A percentile compares a stretch with the other conserved stretches of the same genome.
phyloP scores from a whole-genome alignment of 2,329 filamentous ascomycete species.

The Didymella glomerata region DNA sequence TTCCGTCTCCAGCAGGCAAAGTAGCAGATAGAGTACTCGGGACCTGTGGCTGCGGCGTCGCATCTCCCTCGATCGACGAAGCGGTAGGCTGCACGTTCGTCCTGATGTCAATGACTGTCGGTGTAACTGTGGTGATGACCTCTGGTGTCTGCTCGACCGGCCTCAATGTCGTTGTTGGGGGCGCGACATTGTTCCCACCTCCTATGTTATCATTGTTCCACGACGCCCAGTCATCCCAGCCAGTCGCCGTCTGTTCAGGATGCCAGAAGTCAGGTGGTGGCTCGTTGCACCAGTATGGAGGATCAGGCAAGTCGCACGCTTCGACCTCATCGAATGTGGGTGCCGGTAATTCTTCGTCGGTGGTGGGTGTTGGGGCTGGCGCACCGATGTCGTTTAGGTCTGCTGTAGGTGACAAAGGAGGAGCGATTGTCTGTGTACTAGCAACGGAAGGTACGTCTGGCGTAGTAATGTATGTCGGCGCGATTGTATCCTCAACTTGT shows the following conservation, averaged over 20 bases:
- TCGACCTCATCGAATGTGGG: slow-evolving; percentile 7
- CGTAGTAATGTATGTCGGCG: neutral
- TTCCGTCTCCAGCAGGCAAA: neutral
- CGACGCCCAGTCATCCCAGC: slow-evolving; percentile 23
- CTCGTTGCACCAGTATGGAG: slow-evolving; percentile 14
- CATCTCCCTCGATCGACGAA: neutral
- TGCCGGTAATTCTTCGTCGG: neutral
- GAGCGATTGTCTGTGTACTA: neutral
- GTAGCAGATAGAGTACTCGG: neutral
- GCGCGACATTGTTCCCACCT: slow-evolving; percentile 3
- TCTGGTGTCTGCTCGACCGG: slow-evolving; percentile 13
- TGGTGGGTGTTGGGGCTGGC: neutral
- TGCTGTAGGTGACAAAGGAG: neutral
- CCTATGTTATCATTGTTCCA: slow-evolving; percentile 14
- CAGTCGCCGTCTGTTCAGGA: slow-evolving; percentile 24
- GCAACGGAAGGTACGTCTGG: neutral
- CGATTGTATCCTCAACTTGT: neutral
- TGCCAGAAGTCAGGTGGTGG: slow-evolving; percentile 8
- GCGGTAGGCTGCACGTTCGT: slow-evolving; percentile 19
- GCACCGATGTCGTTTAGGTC: slow-evolving; percentile 3
- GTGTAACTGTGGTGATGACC: slow-evolving; percentile 27
- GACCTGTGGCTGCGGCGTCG: neutral
- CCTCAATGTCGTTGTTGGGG: neutral
- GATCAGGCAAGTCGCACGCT: slow-evolving; percentile 12
- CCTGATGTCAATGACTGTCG: slow-evolving; percentile 28